Conservation (phyloP, 495 filamentous ascomycete species). For the Eremomyces bilateralis region DNA sequence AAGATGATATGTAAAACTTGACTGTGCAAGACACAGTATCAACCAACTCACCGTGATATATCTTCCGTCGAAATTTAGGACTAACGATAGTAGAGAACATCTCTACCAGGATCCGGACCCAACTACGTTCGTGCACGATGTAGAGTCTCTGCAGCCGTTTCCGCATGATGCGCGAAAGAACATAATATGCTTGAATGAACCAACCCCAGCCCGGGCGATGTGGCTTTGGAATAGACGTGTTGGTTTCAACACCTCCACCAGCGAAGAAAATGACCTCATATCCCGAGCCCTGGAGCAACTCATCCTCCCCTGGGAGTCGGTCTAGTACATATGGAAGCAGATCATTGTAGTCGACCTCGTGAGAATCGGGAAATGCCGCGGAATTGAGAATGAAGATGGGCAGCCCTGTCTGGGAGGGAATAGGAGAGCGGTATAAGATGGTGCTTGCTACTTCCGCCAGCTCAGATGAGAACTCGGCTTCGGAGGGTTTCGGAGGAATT, state of each 20-base stretch:
- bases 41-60: conserved; percentile 25
- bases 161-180: conserved; percentile 28
- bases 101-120: conserved; percentile 33
- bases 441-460: conserved; percentile 21
- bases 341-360: conserved; percentile 27
- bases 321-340: conserved; percentile 35
- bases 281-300: conserved; percentile 25
- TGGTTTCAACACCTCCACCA: conserved; percentile 22
- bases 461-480: conserved; percentile 18
- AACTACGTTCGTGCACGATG: conserved; percentile 34
- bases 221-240: conserved; percentile 17
- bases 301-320: conserved; percentile 30
- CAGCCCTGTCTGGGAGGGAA: conserved; percentile 22
- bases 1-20: too few species aligned
- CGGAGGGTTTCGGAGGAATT: conserved; percentile 14
- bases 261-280: conserved; percentile 37
- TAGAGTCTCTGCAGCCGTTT: conserved; percentile 31
- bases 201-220: conserved; percentile 32
- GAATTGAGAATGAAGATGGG: conserved; percentile 32
- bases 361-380: conserved; percentile 31
- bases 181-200: conserved; percentile 34
- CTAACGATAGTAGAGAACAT: conserved; percentile 33
- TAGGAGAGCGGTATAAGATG: conserved; percentile 30
- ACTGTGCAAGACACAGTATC: too few species aligned
- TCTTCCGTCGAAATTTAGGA: conserved; percentile 34